Evolutionary conservation across 1,284 basidiomycete species (phyloP).

Genomic region (Ustilago trichophora): DNA sequence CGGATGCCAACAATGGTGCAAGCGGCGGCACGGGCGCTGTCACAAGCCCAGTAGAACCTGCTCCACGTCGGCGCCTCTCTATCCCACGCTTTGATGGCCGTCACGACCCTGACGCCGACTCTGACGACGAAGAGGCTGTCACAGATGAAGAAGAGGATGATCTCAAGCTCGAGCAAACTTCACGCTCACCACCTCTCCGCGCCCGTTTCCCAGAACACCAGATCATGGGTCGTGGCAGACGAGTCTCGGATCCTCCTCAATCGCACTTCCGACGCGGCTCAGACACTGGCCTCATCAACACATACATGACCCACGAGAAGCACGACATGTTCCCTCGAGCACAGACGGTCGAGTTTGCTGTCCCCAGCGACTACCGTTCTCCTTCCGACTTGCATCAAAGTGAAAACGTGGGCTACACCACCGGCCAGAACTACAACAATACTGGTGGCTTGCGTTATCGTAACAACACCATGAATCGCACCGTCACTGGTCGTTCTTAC

Average conservation of each 20-base stretch:
- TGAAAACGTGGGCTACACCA: conserved; percentile 24
- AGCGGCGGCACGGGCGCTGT: not conserved
- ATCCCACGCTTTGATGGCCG: conserved; percentile 32
- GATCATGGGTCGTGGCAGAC: conserved; percentile 14
- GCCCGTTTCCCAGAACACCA: conserved; percentile 33
- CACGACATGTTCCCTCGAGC: conserved; percentile 69
- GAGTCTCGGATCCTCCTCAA: conserved; percentile 47
- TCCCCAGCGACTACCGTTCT: conserved; percentile 58
- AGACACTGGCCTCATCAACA: conserved; percentile 28
- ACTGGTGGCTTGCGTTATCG: conserved; percentile 22
- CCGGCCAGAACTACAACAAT: conserved; percentile 3
- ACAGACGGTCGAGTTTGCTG: conserved; percentile 73
- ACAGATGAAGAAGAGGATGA: conserved; percentile 11
- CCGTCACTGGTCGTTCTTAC: conserved; percentile 41
- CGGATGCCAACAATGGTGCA: not conserved
- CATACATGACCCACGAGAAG: conserved; percentile 28
- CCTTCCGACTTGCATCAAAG: conserved; percentile 9
- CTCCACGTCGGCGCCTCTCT: conserved; percentile 22
- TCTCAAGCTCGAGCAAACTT: not conserved
- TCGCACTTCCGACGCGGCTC: conserved; percentile 42
- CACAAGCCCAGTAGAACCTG: not conserved
- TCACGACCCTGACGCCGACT: conserved; percentile 34
- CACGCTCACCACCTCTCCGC: conserved; percentile 24
- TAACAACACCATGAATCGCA: conserved; percentile 32
- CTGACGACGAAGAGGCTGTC: conserved; percentile 19